Evolutionary conservation across 768 basidiomycete species (phyloP).

Genomic region (Hortiboletus campestris): DNA sequence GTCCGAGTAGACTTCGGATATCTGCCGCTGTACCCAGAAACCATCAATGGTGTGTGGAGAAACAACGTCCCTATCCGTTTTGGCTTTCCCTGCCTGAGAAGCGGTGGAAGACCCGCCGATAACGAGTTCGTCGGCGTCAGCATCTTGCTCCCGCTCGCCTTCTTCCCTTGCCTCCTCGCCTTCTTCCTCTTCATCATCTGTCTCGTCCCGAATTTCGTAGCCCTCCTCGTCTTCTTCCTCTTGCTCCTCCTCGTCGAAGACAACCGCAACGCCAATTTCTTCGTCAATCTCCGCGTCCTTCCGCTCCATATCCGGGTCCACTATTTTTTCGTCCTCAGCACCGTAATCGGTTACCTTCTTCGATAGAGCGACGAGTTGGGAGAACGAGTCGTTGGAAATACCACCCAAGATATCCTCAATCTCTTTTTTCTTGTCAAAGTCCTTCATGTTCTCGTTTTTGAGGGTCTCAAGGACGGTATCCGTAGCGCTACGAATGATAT

Average conservation of each 20-base stretch:
- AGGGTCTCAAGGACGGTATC: slow-evolving; percentile 85
- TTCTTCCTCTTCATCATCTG: slow-evolving; percentile 71
- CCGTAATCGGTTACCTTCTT: slow-evolving; percentile 98
- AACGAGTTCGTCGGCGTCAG: slow-evolving; percentile 68
- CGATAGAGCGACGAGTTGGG: slow-evolving; percentile 75
- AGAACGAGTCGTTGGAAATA: slow-evolving; percentile 71
- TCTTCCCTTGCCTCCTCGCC: slow-evolving; percentile 42
- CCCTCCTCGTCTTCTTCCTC: slow-evolving; percentile 91
- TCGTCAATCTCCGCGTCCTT: slow-evolving; percentile 92
- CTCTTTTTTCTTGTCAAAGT: slow-evolving; percentile 97
- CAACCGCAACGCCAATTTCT: slow-evolving; percentile 95
- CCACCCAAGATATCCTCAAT: slow-evolving; percentile 72
- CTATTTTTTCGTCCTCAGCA: slow-evolving; percentile 77
- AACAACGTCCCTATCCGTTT: slow-evolving; percentile 74
- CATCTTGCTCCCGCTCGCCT: slow-evolving; percentile 45
- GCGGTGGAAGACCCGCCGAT: slow-evolving; percentile 68
- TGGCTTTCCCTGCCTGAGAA: slow-evolving; percentile 43
- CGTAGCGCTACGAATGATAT: slow-evolving; percentile 94
- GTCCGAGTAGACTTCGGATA: slow-evolving; percentile 88
- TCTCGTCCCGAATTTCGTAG: slow-evolving; percentile 81
- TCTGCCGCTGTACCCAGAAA: slow-evolving; percentile 98
- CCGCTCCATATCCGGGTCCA: slow-evolving; percentile 75
- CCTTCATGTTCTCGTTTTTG: slow-evolving; percentile 86
- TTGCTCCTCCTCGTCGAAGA: slow-evolving; percentile 96
- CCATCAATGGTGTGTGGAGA: slow-evolving; percentile 91